Base-by-base conservation (phyloP, 495 filamentous ascomycete species). In the Oidiodendron maius region DNA sequence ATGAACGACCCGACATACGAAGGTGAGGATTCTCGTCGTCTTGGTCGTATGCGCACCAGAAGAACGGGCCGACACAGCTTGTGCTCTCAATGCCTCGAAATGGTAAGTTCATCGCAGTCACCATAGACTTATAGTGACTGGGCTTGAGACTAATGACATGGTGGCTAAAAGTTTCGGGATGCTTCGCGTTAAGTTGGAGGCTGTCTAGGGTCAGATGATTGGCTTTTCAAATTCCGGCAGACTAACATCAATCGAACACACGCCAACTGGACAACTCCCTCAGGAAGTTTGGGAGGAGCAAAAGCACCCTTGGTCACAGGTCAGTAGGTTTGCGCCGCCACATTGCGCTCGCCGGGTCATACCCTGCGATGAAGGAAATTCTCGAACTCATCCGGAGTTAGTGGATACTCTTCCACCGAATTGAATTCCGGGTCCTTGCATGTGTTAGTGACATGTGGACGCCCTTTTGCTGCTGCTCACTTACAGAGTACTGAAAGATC, bases 401-500 rank as follows among this genome's bases (percentile, higher is more conserved):
- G 63, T 50, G 51, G 47, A 59, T 78, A 74, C 45, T 76, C 69
- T 46, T 78, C 76, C 22, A 64, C 47, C 0, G 59, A 63, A 53
- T 77, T 72, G 51, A 61, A 62, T 10, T 44, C 39, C 16, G 69
- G 57, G 45, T 74, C 68, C 72, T 70, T 46, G 22, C 8, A 40
- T 41, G 3, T 35, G 61, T 42, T 21, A 44, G 38, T 35, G 30
- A 11, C 28, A 45, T 34, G 23, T 9, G 4, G 21, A 17, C 15
- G 4, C 28, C 3, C 24, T 13, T 46, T n/a, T 16, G 16, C 13
- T 22, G 42, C 12, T 39, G 43, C 34, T 26, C 18, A 50, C 73
- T 41, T 57, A 79, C 75, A 46, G 74, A 71, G 52, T 78, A 79
- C 32, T 71, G 72, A 48, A 74, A 64, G 25, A 79, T 75, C 61